Evolutionary conservation across 768 basidiomycete species (phyloP), one percentile per base, ranked within the genome.

Genomic region (Termitomyces sp.): DNA sequence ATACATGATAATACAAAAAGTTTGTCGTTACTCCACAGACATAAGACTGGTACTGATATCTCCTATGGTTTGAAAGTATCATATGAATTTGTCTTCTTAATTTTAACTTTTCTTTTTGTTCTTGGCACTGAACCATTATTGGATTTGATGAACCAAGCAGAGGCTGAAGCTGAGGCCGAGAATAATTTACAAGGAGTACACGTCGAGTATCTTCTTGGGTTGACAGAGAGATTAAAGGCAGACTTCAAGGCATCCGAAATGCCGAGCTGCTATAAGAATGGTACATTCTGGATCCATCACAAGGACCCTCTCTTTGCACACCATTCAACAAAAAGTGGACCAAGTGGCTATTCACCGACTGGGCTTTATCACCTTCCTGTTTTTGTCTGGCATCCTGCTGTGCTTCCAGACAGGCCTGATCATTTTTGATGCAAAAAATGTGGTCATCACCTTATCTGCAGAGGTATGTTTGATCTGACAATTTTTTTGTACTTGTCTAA

Each of bases 311-410:
- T 53, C 9, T 36, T 53, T 23, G 22, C 42, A 25, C 52, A 35
- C 6, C 9, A 53, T 32, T 11, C 33, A 33, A 25, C 33, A 23
- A 45, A 45, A 29, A 29, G 9, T 29, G 29, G 29, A 10, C 25
- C 44, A 4, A 33, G 22, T 2, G 52, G 52, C 10, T 53, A 53
- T 40, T 33, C 31, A 7, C 51, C 42, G 1, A 52, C 23, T 3
- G 51, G 44, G 18, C 42, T 43, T 31, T 52, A 52, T 23, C 51
- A 52, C 18, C 51, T 52, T 35, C 42, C 42, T n/a, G 15, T 52
- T 2, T 52, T 44, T 53, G 42, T 53, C 3, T 53, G 42, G 52
- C 52, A 45, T 12, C 42, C 52, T 11, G 42, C 41, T 12, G 35
- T 27, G 6, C 52, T 53, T 45, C 42, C 18, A 2, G 41, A n/a